phyloP scores from a whole-genome alignment of 106 monocot genomes.

The Dioscorea zingiberensis region DNA sequence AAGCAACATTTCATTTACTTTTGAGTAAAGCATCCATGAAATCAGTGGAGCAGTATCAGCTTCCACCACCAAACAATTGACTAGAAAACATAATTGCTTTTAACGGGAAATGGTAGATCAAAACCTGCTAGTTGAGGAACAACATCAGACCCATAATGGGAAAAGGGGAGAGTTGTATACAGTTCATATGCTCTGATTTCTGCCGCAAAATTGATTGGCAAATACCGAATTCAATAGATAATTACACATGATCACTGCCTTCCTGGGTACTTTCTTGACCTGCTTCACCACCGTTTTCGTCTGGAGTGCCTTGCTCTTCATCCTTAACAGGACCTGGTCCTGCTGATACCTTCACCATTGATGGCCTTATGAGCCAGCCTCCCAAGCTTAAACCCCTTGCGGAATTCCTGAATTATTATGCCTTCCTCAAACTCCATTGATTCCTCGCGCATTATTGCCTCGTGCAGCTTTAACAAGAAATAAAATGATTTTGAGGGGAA shows the following conservation, averaged over 20 bases:
- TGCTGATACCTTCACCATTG: constrained; percentile 93
- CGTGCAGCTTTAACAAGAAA: constrained; percentile 64
- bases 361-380: constrained; percentile 68
- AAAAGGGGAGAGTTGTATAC: too few relatives aligned
- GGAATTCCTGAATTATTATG: constrained; percentile 72
- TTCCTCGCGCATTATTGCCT: constrained; percentile 86
- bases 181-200: too few relatives aligned
- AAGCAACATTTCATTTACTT: too few relatives aligned
- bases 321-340: constrained; percentile 79
- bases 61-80: too few relatives aligned
- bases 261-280: constrained; percentile 19
- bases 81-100: too few relatives aligned
- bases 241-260: constrained; percentile 11
- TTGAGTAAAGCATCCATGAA: too few relatives aligned
- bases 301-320: constrained; percentile 12
- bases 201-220: constrained; percentile 9
- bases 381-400: constrained; percentile 89
- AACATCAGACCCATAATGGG: too few relatives aligned
- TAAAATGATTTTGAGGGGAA: neutral
- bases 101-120: too few relatives aligned
- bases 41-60: too few relatives aligned
- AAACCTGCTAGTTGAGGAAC: too few relatives aligned
- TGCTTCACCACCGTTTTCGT: constrained; percentile 16
- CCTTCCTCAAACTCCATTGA: constrained; percentile 73
- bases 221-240: neutral